Percentiles rank a stretch among this genome's conserved stretches.
Conservation (phyloP, 768 basidiomycete genomes). For the Hericium coralloides region DNA sequence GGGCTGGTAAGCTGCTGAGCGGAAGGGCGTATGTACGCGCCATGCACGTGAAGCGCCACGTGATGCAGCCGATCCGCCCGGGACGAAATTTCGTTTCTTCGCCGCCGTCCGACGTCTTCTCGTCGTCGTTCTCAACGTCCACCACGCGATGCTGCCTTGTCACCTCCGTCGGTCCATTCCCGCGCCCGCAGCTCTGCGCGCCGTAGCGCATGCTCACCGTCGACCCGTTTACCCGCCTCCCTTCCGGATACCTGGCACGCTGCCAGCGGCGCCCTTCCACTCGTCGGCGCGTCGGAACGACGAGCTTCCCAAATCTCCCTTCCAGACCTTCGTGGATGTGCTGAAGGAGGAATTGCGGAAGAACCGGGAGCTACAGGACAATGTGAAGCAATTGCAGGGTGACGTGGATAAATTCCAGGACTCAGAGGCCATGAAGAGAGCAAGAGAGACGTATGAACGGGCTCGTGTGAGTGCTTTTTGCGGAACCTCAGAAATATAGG, state of each 20-base stretch:
- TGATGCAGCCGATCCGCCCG: neutral
- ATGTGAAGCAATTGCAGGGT: constrained; percentile 94
- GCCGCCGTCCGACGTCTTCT: neutral
- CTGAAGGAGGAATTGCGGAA: constrained; percentile 88
- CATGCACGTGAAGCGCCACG: neutral
- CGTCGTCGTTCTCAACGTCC: neutral
- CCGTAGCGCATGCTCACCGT: constrained; percentile 15
- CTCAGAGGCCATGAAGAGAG: constrained; percentile 90
- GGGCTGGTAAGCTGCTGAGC: neutral
- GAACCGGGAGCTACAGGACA: constrained; percentile 91
- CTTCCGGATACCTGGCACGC: neutral
- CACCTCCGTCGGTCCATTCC: constrained; percentile 33
- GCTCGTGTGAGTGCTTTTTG: constrained; percentile 61
- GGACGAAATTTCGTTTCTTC: neutral
- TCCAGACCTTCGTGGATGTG: constrained; percentile 93
- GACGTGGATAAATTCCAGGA: constrained; percentile 97
- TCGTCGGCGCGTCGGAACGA: constrained; percentile 51
- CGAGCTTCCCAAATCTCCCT: constrained; percentile 83
- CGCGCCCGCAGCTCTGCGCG: constrained; percentile 16
- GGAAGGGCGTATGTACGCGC: neutral
- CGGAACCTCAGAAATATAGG: neutral
- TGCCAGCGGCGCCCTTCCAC: constrained; percentile 40
- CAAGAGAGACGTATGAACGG: constrained; percentile 86
- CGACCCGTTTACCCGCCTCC: constrained; percentile 18
- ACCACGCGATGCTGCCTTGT: constrained; percentile 36